A percentile compares a stretch with the other conserved stretches of the same genome.
Conservation (phyloP, 768 basidiomycete species). For the Serendipita vermifera region DNA sequence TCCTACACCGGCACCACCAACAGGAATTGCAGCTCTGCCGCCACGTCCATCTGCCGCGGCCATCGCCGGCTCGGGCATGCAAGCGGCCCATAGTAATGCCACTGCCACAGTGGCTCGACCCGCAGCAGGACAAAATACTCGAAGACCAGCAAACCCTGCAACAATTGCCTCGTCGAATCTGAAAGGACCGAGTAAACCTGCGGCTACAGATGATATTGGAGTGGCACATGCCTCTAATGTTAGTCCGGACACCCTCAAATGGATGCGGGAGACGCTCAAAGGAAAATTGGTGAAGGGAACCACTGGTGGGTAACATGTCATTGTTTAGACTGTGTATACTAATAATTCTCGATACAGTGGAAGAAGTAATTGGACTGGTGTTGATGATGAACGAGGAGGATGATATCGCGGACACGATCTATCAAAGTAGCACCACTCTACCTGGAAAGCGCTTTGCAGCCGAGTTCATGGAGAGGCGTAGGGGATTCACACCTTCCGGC, state of each 20-base stretch:
- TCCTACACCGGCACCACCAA: no score
- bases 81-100: conserved; percentile 21
- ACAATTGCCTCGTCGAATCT: conserved; percentile 28
- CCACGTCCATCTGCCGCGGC: conserved; percentile 17
- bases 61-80: conserved; percentile 27
- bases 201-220: conserved; percentile 42
- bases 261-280: conserved; percentile 77
- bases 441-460: conserved; percentile 91
- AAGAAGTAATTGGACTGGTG: conserved; percentile 93
- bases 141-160: conserved; percentile 25
- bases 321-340: background rate
- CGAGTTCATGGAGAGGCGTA: conserved; percentile 79
- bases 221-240: conserved; percentile 76
- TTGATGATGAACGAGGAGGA: conserved; percentile 92
- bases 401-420: conserved; percentile 91
- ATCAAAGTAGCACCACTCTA: conserved; percentile 85
- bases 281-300: conserved; percentile 44
- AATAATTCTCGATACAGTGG: conserved; percentile 41
- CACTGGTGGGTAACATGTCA: conserved; percentile 35
- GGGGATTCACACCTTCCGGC: conserved; percentile 50
- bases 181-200: conserved; percentile 21
- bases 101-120: conserved; percentile 20
- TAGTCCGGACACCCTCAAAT: conserved; percentile 39
- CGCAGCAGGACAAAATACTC: conserved; percentile 27
- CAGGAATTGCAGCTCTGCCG: conserved; percentile 24